Evolutionary conservation across 495 filamentous ascomycete genomes (phyloP), one percentile per base, ranked within the genome.

Genomic region (Clavariopsis aquatica): DNA sequence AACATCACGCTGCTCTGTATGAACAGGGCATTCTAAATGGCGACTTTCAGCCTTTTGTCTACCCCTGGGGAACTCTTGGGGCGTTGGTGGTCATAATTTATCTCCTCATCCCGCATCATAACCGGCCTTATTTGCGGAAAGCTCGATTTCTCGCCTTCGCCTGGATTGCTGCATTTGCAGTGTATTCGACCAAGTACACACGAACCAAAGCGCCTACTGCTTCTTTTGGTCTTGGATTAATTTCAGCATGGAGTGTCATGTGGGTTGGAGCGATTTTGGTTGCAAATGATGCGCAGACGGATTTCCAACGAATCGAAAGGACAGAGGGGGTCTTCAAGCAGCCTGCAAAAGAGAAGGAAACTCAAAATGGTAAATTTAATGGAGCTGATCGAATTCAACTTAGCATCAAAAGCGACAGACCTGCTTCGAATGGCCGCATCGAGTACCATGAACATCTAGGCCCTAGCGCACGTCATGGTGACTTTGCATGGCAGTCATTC

Each of bases 401-500:
- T 22, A 45, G 22, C 7, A 1, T 26, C 27, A 19, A 19, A 1
- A 8, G 15, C 20, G 53, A 52, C 1, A 46, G 22, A 3, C 24
- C 28, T 6, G 12, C 15, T 23, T n/a, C 41, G 23, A 56, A 64
- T 26, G 47, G 3, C 20, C 47, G 26, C 47, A 9, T 15, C 5
- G 47, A 49, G 17, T n/a, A 29, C 12, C 12, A 53, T 15, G 57
- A 49, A 1, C 62, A 66, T 55, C 58, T 66, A 17, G 53, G 62
- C 7, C 57, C 69, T 17, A 29, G 60, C 24, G 29, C 57, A 22
- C 65, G 63, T 12, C 64, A 64, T 20, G 60, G 62, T 19, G 54
- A 36, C 28, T 55, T 69, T 79, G 79, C 73, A 46, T 96, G 90
- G 91, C 86, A 96, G 69, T 66, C 84, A 1, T 94, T 88, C 69